Evolutionary conservation across 2,329 filamentous ascomycete species (phyloP).

Genomic region (Cladorrhinum sp.): DNA sequence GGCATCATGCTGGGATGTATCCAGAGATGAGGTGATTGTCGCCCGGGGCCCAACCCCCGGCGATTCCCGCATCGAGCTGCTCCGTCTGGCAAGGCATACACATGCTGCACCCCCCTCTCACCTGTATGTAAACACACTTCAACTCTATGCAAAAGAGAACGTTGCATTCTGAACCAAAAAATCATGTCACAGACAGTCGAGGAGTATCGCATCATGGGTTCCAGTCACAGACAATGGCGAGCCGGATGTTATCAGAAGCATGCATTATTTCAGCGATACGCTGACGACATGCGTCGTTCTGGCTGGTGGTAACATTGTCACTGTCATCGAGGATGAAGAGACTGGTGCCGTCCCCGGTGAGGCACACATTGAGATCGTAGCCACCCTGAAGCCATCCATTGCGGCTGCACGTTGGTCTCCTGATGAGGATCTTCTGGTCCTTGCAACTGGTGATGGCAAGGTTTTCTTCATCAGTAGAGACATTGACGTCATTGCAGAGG

Average conservation of each 20-base stretch:
- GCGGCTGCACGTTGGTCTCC: constrained; percentile 88
- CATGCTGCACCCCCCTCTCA: constrained; percentile 34
- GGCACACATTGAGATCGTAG: constrained; percentile 89
- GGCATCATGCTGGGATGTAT: constrained; percentile 81
- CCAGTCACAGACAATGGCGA: constrained; percentile 71
- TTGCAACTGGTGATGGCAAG: constrained; percentile 75
- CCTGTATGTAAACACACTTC: constrained; percentile 36
- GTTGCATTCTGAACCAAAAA: constrained; percentile 28
- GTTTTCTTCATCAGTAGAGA: constrained; percentile 89
- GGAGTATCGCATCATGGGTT: constrained; percentile 78
- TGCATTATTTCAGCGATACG: constrained; percentile 84
- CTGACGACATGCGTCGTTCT: constrained; percentile 77
- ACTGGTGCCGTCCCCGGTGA: constrained; percentile 47
- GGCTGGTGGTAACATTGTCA: constrained; percentile 84
- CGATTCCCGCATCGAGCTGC: constrained; percentile 70
- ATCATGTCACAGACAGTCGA: constrained; percentile 29
- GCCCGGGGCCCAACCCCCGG: constrained; percentile 75
- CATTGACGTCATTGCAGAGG: constrained; percentile 79
- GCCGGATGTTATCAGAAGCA: constrained; percentile 70
- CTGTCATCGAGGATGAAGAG: constrained; percentile 75
- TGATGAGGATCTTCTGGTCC: constrained; percentile 84
- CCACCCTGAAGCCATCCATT: constrained; percentile 90
- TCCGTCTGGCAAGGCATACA: constrained; percentile 47
- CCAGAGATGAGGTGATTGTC: constrained; percentile 73
- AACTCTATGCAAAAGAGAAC: neutral